Base-by-base conservation (phyloP, 179 eudicot species). In the Spinacia oleracea region DNA sequence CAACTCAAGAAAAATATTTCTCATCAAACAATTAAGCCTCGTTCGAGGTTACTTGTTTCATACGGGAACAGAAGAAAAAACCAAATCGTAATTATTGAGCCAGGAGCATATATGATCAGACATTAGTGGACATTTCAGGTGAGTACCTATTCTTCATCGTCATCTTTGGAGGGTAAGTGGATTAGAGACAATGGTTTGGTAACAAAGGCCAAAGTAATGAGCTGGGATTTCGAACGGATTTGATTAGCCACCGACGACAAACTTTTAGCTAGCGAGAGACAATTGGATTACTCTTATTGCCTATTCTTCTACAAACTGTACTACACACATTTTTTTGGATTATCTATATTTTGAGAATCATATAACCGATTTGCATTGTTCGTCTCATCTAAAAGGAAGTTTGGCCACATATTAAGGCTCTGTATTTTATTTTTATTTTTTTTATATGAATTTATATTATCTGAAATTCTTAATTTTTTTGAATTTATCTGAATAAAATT, bases 161-260 rank as follows among this genome's bases (percentile, higher is more conserved):
- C 66, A 60, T 25, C 35, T 60, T 27, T 9, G 66, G 35, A 60
- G 66, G 34, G 35, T 60, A 9, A 60, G 66, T 60, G 74, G 59
- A 70, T 70, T 48, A 27, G 58, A 11, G 32, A 14, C 11, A 34
- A 67, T 16, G 51, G 60, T 72, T 6, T 63, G 75, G 51, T 27
- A 72, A 32, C 29, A 6, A 72, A 31, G 45, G 21, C 62, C 75
- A 72, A 72, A 72, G 8, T 0, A 69, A 69, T 42, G 72, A 43
- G 74, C 29, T 48, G 50, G 23, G 74, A 70, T 51, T 29, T 72
- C 51, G 45, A 34, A 72, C 31, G 63, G 42, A 14, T 29, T 16
- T 31, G 25, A 21, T 70, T 70, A 45, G 56, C 55, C 60, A 71
- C 74, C 74, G 74, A 45, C 60, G 59, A 35, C 21, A 12, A 48